Evolutionary conservation across 495 filamentous ascomycete species (phyloP), one percentile per base, ranked within the genome.

Genomic region (Talaromyces ruber): DNA sequence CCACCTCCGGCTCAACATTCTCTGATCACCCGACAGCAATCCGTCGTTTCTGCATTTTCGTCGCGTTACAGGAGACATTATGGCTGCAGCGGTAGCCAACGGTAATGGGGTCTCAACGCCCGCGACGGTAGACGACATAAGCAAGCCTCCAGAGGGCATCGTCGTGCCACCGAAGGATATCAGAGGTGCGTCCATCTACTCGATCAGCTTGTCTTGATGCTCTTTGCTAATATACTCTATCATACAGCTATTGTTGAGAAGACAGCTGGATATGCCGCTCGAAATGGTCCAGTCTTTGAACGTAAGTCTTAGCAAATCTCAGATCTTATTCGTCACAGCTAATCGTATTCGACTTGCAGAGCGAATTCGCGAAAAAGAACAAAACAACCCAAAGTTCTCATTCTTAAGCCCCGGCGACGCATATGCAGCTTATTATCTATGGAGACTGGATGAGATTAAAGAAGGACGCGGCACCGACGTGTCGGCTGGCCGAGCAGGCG

Each of bases 181-280:
- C 70, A 81, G 86, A 81, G 83, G 83, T 85, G 52, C 47, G 77
- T 76, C 61, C 26, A 54, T 25, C 11, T 16, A 25, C 22, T 54
- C 51, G 9, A 54, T 16, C 11, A 54, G 51, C 26, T 29, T 18
- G 45, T 58, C 37, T 59, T 51, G 59, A 43, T 26, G 12, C 24
- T 47, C 32, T 34, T 12, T 56, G 62, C 74, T 82, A 74, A 80
- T 63, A 32, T 39, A 55, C 12, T 37, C 24, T 55, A 32, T 52
- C 43, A 60, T 59, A 45, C 62, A 86, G 82, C 79, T 2, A 88
- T 93, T 64, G 86, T 97, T 67, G 93, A 97, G 72, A 97, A 96
- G 76, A 96, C 93, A n/a, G 93, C 93, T 32, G 92, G 92, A 21
- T 97, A 93, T 71, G 92, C 97, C 47, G 87, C 86, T 68, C 87